Evolutionary conservation across 306 rosid genomes (phyloP).

Genomic region (Malus domestica): DNA sequence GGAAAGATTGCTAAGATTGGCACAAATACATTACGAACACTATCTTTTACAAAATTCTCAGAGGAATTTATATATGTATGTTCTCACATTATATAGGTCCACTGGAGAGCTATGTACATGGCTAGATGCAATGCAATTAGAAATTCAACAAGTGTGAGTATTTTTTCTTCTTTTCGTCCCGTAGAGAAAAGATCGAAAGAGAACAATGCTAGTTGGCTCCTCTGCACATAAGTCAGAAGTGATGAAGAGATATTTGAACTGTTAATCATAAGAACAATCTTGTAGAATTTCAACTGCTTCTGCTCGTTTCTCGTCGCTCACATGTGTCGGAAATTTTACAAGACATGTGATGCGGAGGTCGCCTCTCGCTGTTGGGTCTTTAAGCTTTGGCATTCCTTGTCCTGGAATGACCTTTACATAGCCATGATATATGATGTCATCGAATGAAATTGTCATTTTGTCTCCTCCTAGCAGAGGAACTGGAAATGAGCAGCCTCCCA

Average conservation of each 20-base stretch:
- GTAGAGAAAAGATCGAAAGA: background rate
- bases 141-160: background rate
- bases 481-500: conserved; percentile 68
- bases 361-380: conserved; percentile 48
- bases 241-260: background rate
- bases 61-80: background rate
- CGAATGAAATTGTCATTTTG: conserved; percentile 47
- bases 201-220: background rate
- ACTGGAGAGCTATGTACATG: background rate
- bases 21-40: background rate
- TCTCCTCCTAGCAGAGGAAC: conserved; percentile 78
- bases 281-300: conserved; percentile 53
- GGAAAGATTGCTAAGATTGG: background rate
- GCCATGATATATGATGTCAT: conserved; percentile 57
- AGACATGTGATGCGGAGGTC: conserved; percentile 65
- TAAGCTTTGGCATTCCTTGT: conserved; percentile 74
- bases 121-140: background rate
- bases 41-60: background rate
- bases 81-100: background rate
- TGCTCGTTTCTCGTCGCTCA: conserved; percentile 48
- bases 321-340: conserved; percentile 44
- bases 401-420: conserved; percentile 59
- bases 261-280: conserved; percentile 33
- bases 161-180: background rate
- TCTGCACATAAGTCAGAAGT: background rate